Conservation (phyloP, 495 filamentous ascomycete genomes). For the Penicillium desertorum region DNA sequence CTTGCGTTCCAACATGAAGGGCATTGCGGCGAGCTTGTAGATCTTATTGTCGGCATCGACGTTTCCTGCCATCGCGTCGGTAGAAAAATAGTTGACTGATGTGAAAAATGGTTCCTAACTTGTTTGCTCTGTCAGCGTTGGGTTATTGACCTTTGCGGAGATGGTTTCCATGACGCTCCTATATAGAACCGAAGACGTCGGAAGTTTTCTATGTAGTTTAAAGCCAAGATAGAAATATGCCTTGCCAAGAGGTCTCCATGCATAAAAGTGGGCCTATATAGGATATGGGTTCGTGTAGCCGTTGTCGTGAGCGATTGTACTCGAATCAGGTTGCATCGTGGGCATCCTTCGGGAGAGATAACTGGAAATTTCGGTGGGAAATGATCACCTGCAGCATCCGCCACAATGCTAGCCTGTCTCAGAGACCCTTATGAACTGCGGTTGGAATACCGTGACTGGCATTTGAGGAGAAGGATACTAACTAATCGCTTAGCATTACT, state of each 20-base stretch:
- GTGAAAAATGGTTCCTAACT: not conserved
- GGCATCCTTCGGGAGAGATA: too few relatives aligned
- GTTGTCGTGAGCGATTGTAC: not conserved
- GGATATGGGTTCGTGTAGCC: not conserved
- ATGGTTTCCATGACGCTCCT: not conserved
- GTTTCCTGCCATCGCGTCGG: not conserved
- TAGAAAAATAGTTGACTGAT: not conserved
- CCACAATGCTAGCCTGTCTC: not conserved
- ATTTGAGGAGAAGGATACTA: not conserved
- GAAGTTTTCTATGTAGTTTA: not conserved
- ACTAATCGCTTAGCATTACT: slow-evolving; percentile 13
- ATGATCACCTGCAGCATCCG: not conserved
- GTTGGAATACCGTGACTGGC: not conserved
- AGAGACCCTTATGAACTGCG: not conserved
- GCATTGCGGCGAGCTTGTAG: slow-evolving; percentile 23
- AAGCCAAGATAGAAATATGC: slow-evolving; percentile 4
- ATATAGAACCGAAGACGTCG: not conserved
- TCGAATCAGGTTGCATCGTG: not conserved
- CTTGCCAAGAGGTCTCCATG: slow-evolving; percentile 4
- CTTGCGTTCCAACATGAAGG: slow-evolving; percentile 19
- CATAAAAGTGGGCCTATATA: not conserved
- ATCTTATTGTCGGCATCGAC: slow-evolving; percentile 21
- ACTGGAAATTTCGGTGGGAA: not conserved
- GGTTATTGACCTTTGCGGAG: too few relatives aligned
- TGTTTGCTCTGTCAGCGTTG: not conserved